phyloP scores from a whole-genome alignment of 2,329 filamentous ascomycete genomes.

The Cladophialophora yegresii region DNA sequence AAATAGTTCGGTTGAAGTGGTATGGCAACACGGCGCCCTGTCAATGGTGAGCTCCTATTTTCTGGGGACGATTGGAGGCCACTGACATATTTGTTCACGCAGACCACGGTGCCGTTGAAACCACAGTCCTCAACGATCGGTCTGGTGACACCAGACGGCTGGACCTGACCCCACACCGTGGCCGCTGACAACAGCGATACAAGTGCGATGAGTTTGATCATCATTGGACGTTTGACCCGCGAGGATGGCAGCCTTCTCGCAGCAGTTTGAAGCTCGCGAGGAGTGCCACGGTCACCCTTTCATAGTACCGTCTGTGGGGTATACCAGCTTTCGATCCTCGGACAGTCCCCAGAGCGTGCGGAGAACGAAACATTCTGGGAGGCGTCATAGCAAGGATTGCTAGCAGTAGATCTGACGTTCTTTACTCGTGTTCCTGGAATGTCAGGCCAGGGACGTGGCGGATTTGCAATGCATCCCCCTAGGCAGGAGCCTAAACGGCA shows the following conservation, averaged over 20 bases:
- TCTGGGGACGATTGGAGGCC: neutral
- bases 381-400: constrained; percentile 9
- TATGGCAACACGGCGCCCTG: constrained; percentile 41
- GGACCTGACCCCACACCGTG: constrained; percentile 34
- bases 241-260: neutral
- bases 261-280: neutral
- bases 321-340: constrained; percentile 2
- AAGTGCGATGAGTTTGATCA: constrained; percentile 12
- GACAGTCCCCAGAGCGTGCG: neutral
- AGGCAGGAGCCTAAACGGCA: constrained; percentile 9
- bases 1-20: constrained; percentile 44
- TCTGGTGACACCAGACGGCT: constrained; percentile 35
- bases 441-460: neutral
- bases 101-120: constrained; percentile 40
- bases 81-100: constrained; percentile 45
- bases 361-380: neutral
- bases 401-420: neutral
- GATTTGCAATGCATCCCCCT: constrained; percentile 19
- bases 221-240: neutral
- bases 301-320: constrained; percentile 13
- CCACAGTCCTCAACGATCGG: constrained; percentile 41
- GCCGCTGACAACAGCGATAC: constrained; percentile 21
- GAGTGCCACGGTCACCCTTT: constrained; percentile 1
- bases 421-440: neutral
- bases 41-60: neutral